Conservation (phyloP, 352 stramenopile species). For the Phytophthora sp. region DNA sequence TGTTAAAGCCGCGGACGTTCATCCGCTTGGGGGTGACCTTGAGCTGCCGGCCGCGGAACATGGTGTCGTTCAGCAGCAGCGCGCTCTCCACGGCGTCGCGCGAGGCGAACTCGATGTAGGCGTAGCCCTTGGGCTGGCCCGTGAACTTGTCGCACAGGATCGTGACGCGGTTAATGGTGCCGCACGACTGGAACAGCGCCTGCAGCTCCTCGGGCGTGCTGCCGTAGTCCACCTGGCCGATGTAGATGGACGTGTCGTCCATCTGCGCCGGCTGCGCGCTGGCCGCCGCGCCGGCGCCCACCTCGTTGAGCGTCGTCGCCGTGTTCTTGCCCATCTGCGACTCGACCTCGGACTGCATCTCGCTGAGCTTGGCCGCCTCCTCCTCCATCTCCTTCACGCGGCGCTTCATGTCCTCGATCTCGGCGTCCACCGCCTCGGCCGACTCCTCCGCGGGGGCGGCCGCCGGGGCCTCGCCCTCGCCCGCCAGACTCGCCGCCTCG, state of each 20-base stretch:
- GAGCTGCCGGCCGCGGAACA: constrained; percentile 91
- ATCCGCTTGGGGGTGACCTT: constrained; percentile 90
- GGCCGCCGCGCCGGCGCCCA: constrained; percentile 28
- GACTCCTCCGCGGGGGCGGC: constrained; percentile 26
- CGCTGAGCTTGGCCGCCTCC: constrained; percentile 79
- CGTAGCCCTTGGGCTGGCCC: constrained; percentile 94
- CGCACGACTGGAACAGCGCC: constrained; percentile 96
- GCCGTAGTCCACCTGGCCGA: constrained; percentile 97
- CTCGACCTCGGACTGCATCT: constrained; percentile 87
- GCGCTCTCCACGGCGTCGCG: constrained; percentile 89
- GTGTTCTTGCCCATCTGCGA: constrained; percentile 79
- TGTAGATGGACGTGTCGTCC: constrained; percentile 92
- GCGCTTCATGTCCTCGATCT: constrained; percentile 89
- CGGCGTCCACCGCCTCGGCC: constrained; percentile 55
- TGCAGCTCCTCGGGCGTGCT: constrained; percentile 96
- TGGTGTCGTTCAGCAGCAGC: constrained; percentile 92
- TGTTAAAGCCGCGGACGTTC: constrained; percentile 86
- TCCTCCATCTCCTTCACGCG: constrained; percentile 85
- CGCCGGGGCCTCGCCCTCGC: constrained; percentile 20
- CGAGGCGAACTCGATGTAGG: constrained; percentile 94
- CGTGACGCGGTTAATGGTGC: constrained; percentile 97
- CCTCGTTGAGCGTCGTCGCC: constrained; percentile 46
- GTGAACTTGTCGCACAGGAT: constrained; percentile 99
- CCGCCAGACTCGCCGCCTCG: constrained; percentile 46
- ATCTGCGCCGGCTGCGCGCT: constrained; percentile 45